Conservation (phyloP, 331 rosid species). For the Acacia concinna region DNA sequence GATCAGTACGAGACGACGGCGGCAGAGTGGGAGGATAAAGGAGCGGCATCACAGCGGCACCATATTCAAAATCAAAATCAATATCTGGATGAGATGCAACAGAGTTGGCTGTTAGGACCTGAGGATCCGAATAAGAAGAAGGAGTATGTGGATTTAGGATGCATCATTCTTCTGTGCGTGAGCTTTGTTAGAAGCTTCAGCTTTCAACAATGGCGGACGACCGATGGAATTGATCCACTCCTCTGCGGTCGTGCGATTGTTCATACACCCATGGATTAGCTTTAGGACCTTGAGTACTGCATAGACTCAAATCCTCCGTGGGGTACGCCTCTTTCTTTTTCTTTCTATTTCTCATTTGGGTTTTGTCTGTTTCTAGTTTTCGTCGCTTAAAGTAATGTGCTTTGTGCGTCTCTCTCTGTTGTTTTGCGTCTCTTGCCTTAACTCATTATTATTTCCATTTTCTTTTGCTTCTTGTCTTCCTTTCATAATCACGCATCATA, state of each 20-base stretch:
- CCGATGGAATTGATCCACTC: too few relatives aligned
- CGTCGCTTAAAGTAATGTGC: constrained; percentile 26
- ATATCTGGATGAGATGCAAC: constrained; percentile 31
- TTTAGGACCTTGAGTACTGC: constrained; percentile 86
- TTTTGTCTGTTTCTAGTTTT: background rate
- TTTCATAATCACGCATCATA: background rate
- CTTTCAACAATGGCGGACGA: constrained; percentile 65
- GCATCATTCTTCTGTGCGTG: constrained; percentile 28
- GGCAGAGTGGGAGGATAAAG: constrained; percentile 36
- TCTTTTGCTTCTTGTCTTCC: background rate
- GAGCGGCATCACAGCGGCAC: constrained; percentile 21
- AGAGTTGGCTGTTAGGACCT: constrained; percentile 41
- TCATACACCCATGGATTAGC: constrained; percentile 89
- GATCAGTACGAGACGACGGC: background rate
- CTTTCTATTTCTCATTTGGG: background rate
- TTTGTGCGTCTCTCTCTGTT: background rate
- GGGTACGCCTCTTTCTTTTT: constrained; percentile 50
- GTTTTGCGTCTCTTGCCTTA: background rate
- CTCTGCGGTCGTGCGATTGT: too few relatives aligned
- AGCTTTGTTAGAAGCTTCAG: constrained; percentile 33
- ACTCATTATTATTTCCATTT: constrained; percentile 4
- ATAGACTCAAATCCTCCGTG: constrained; percentile 90
- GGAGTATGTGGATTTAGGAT: constrained; percentile 42
- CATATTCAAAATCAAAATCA: background rate
- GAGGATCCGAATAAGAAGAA: constrained; percentile 5